Evolutionary conservation across 2,329 filamentous ascomycete genomes (phyloP).

Genomic region (Penicillium sp.): DNA sequence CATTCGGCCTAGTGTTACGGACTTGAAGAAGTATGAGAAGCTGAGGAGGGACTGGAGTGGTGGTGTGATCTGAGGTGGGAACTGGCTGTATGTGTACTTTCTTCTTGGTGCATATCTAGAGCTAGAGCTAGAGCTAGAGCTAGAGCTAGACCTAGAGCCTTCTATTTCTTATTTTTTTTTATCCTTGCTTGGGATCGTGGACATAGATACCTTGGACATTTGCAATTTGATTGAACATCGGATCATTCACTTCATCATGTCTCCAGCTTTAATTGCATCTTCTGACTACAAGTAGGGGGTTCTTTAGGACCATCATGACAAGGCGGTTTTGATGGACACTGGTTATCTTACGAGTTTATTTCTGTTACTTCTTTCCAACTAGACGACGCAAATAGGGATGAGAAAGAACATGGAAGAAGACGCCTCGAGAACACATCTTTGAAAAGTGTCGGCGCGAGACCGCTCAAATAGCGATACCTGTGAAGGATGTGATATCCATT

Average conservation of each 20-base stretch:
- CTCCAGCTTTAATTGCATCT: background rate
- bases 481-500: too few species aligned
- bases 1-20: constrained; percentile 53
- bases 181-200: constrained; percentile 5
- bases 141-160: background rate
- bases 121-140: background rate
- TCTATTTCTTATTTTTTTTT: background rate
- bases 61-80: constrained; percentile 28
- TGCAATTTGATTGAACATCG: background rate
- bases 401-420: too few species aligned
- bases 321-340: too few species aligned
- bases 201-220: constrained; percentile 12
- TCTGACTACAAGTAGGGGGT: too few species aligned
- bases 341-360: too few species aligned
- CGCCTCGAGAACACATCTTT: too few species aligned
- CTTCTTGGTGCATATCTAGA: background rate
- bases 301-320: too few species aligned
- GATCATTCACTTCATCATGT: background rate
- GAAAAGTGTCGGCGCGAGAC: too few species aligned
- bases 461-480: too few species aligned
- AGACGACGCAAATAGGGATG: too few species aligned
- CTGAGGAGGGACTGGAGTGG: constrained; percentile 52
- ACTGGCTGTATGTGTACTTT: background rate
- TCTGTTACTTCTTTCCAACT: too few species aligned
- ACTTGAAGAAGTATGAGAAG: constrained; percentile 57